A percentile compares a stretch with the other conserved stretches of the same genome.
phyloP scores from a whole-genome alignment of 345 rosid species.

The Corchorus capsularis region DNA sequence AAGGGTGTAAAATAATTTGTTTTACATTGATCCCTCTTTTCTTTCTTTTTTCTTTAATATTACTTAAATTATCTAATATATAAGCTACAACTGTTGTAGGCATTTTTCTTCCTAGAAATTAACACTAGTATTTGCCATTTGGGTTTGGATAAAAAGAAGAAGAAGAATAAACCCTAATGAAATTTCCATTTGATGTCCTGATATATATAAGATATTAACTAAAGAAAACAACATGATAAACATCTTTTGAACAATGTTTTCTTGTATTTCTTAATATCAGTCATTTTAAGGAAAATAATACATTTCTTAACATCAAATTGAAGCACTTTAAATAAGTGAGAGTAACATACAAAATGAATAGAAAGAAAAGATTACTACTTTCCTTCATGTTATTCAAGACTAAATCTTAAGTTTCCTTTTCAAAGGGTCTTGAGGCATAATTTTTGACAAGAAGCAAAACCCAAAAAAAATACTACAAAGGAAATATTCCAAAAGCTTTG shows the following conservation, averaged over 20 bases:
- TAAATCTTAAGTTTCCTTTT: background rate
- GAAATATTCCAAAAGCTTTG: background rate
- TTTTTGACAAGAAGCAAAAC: background rate
- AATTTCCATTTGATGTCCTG: background rate
- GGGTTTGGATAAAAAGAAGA: background rate
- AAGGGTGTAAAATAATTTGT: too few relatives aligned
- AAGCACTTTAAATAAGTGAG: background rate
- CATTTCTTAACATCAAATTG: background rate
- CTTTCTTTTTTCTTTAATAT: too few relatives aligned
- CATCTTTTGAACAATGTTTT: background rate
- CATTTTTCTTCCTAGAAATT: background rate
- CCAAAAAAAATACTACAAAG: too few relatives aligned
- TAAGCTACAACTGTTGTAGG: too few relatives aligned
- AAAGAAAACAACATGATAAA: slow-evolving; percentile 6
- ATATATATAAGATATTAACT: background rate
- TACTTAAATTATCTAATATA: too few relatives aligned
- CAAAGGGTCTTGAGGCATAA: background rate
- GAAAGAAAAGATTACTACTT: too few relatives aligned
- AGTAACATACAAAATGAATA: too few relatives aligned
- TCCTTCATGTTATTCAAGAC: background rate
- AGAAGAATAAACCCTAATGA: background rate
- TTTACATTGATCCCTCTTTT: too few relatives aligned
- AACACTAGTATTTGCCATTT: background rate
- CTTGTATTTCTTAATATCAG: background rate
- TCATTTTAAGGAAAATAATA: background rate